These are phyloP conservation scores for Tylopilus sp. DNA, from an alignment of 1,284 basidiomycete genomes.

Conservation along the genomic window DNA sequence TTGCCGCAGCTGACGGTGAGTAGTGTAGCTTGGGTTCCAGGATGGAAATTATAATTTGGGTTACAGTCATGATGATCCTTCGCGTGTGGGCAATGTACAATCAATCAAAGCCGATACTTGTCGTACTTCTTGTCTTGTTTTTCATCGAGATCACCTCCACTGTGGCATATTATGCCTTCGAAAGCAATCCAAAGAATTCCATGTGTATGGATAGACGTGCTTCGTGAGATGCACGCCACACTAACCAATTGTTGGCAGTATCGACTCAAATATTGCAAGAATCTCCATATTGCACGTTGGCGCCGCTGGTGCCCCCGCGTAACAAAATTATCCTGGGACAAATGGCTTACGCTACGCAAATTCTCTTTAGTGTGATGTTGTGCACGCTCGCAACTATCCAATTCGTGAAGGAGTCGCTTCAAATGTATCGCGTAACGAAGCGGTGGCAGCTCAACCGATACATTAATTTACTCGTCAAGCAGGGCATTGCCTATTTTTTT, in stretches of 20 bases:
- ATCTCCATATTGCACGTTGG: background rate
- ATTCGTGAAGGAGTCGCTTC: constrained; percentile 13
- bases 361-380: background rate
- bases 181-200: background rate
- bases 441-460: constrained; percentile 12
- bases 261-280: background rate
- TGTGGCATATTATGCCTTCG: background rate
- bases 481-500: constrained; percentile 1
- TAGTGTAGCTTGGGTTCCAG: background rate
- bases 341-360: background rate
- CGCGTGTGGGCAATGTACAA: constrained; percentile 24
- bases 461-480: background rate
- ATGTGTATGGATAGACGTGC: background rate
- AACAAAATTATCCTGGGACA: background rate
- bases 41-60: background rate
- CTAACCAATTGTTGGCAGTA: background rate
- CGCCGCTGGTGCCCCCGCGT: background rate
- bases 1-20: constrained; percentile 23
- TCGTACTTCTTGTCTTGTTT: constrained; percentile 4
- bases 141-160: constrained; percentile 1
- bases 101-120: constrained; percentile 9
- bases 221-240: no score
- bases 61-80: constrained; percentile 20
- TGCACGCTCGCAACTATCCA: constrained; percentile 12
- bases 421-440: constrained; percentile 16